Conservation (phyloP, 768 basidiomycete genomes). For the Astraeus odoratus region DNA sequence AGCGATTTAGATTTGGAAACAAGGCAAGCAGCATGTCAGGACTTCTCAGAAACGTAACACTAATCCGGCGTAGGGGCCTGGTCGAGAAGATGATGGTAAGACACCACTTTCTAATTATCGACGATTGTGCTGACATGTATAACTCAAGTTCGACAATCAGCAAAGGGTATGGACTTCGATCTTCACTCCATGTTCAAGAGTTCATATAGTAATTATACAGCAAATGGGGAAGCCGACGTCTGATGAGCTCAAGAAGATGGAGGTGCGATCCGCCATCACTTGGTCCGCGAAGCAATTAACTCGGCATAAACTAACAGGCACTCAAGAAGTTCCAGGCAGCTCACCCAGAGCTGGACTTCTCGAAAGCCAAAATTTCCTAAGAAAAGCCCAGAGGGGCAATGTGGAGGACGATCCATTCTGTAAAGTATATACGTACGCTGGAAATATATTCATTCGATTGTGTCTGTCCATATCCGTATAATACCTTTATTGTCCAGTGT, state of each 20-base stretch:
- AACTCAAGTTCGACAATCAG: slow-evolving; percentile 38
- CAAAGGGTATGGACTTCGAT: slow-evolving; percentile 27
- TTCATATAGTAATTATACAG: slow-evolving; percentile 31
- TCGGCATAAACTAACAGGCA: slow-evolving; percentile 39
- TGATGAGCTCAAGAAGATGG: slow-evolving; percentile 89
- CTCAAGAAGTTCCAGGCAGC: slow-evolving; percentile 83
- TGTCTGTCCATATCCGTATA: slow-evolving; percentile 21
- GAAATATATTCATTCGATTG: slow-evolving; percentile 7
- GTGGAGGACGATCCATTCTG: not conserved
- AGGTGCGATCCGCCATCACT: slow-evolving; percentile 39
- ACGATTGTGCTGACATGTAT: slow-evolving; percentile 7
- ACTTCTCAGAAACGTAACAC: slow-evolving; percentile 1
- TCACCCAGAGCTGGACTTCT: slow-evolving; percentile 94
- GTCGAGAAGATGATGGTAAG: slow-evolving; percentile 99
- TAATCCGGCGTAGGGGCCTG: slow-evolving; percentile 61
- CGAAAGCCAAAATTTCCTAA: slow-evolving; percentile 81
- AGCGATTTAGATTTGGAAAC: slow-evolving; percentile 96
- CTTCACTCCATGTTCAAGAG: not conserved
- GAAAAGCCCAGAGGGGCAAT: not conserved
- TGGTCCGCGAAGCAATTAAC: not conserved
- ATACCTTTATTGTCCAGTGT: slow-evolving; percentile 15
- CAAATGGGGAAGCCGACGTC: slow-evolving; percentile 96
- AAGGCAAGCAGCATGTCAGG: slow-evolving; percentile 40
- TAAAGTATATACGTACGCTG: not conserved
- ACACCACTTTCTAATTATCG: not conserved